Base-by-base conservation (phyloP, 257 asterid species). In the Eucommia ulmoides region DNA sequence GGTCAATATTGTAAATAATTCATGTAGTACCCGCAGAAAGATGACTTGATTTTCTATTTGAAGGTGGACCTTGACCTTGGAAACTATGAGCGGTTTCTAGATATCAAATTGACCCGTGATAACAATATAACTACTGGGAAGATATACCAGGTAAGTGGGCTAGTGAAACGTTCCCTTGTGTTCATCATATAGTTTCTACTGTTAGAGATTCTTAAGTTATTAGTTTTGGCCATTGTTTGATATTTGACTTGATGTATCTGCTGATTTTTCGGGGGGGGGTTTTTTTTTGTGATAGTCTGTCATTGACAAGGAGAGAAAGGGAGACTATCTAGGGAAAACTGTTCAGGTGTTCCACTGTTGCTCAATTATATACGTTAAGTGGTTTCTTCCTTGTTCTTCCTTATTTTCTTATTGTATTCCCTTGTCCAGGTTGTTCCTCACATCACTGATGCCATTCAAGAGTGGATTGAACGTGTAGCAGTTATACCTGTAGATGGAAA, bases 41-140 rank as follows among this genome's bases (percentile, higher is more conserved):
- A n/a, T n/a, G n/a, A n/a, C n/a, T n/a, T n/a, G n/a, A n/a, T n/a
- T 41, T 20, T 48, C 15, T 54, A 64, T 61, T 41, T 73, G 60
- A 65, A 88, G 97, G 97, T 88, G 88, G 97, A 88, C 78, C 76
- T 88, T 60, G 97, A 88, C 77, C 97, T 88, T 48, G 97, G 97
- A 42, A 88, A 88, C 72, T 88, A 88, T 48, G 97, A 88, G 65
- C 92, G 97, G 33, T 88, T 88, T 52, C 73, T 88, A 66, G 88
- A 88, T 74, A 75, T 81, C 52, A 81, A 70, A 55, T 58, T 84
- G 67, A 88, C 95, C 0, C 73, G 93, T 33, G 95, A 88, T 54
- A 81, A 88, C 62, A 88, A 88, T 54, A 77, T 88, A 58, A 88
- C 97, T 6, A 88, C 94, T 3, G 97, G 97, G 51, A 88, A 88